These are phyloP conservation scores for Trichosporon sp. DNA, from an alignment of 1,284 basidiomycete species.

Conservation along the genomic window DNA sequence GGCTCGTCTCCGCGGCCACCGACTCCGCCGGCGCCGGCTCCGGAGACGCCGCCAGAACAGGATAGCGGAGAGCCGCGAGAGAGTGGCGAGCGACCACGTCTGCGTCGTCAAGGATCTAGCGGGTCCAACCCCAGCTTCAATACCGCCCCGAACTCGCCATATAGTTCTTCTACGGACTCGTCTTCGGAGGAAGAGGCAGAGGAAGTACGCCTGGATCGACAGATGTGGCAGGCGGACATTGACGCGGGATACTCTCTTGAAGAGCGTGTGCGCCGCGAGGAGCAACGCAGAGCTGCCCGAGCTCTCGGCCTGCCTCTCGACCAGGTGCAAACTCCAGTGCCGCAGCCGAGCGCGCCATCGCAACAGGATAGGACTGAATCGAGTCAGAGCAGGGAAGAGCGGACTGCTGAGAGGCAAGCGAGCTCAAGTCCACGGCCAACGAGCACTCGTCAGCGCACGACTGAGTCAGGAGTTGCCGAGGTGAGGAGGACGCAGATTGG, in stretches of 20 bases:
- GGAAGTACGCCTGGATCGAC: constrained; percentile 32
- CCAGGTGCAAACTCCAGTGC: neutral
- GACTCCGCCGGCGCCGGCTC: neutral
- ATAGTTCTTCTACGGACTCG: no score
- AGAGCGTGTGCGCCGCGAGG: constrained; percentile 38
- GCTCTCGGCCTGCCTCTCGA: neutral
- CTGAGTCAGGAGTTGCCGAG: no score
- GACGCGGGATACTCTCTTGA: constrained; percentile 38
- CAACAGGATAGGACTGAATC: neutral
- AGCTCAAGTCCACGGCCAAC: no score
- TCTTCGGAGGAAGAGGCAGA: constrained; percentile 5
- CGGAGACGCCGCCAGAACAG: no score
- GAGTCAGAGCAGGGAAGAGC: no score
- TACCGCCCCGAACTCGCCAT: neutral
- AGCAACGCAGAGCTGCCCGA: neutral
- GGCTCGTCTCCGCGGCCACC: neutral
- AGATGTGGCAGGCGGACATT: constrained; percentile 42
- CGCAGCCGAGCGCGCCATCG: neutral
- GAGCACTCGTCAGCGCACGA: no score
- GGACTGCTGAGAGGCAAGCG: no score
- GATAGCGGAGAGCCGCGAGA: no score
- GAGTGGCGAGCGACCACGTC: neutral
- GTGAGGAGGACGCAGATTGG: no score
- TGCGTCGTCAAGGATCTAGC: neutral
- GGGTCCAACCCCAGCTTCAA: neutral